Evolutionary conservation across 192 early-diverging fungal species (phyloP).

Genomic region (Podila horticola): DNA sequence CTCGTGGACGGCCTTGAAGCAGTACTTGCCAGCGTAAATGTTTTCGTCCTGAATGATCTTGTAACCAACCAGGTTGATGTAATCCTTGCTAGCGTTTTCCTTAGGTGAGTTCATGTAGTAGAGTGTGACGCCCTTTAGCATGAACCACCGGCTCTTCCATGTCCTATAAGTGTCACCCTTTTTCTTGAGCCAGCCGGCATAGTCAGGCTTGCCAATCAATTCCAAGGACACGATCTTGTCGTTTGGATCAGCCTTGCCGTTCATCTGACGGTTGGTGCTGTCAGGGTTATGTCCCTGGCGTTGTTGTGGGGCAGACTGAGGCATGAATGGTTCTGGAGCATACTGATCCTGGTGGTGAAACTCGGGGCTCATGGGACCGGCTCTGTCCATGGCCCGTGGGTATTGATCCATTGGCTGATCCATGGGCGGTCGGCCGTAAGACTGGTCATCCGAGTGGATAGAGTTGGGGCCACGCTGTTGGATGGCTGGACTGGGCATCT

Average conservation of each 20-base stretch:
- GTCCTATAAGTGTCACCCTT: slow-evolving; percentile 62
- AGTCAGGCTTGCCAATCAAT: slow-evolving; percentile 55
- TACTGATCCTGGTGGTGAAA: slow-evolving; percentile 20
- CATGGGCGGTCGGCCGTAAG: background rate
- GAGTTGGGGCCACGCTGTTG: slow-evolving; percentile 7
- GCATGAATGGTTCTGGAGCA: background rate
- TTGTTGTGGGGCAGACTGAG: background rate
- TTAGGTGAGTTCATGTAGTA: slow-evolving; percentile 66
- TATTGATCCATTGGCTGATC: slow-evolving; percentile 17
- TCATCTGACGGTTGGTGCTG: slow-evolving; percentile 7
- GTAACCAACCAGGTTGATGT: slow-evolving; percentile 65
- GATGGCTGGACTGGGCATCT: slow-evolving; percentile 20
- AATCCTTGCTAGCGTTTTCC: slow-evolving; percentile 60
- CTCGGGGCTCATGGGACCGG: slow-evolving; percentile 15
- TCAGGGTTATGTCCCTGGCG: slow-evolving; percentile 5
- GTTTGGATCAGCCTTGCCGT: slow-evolving; percentile 13
- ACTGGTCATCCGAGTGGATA: slow-evolving; percentile 5
- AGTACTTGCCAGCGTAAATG: slow-evolving; percentile 62
- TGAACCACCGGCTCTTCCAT: slow-evolving; percentile 70
- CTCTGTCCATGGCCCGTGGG: slow-evolving; percentile 9
- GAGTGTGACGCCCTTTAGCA: slow-evolving; percentile 61
- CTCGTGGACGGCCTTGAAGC: slow-evolving; percentile 67
- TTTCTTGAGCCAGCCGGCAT: slow-evolving; percentile 67
- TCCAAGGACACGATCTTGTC: slow-evolving; percentile 25
- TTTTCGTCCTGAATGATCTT: slow-evolving; percentile 66